Evolutionary conservation across 495 filamentous ascomycete genomes (phyloP).

Genomic region (Parathielavia hyrcaniae): DNA sequence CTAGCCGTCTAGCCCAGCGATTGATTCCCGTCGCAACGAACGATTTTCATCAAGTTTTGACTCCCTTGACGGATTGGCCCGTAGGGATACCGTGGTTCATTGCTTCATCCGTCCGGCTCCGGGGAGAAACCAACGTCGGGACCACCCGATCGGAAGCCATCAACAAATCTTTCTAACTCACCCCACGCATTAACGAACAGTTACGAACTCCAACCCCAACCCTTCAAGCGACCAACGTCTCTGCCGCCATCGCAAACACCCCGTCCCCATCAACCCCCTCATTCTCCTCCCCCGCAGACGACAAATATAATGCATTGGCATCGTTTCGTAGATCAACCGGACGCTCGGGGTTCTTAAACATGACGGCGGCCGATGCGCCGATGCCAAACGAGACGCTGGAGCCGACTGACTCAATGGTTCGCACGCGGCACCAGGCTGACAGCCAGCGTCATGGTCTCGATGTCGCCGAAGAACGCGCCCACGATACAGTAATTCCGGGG

Average conservation of each 20-base stretch:
- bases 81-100: too few relatives aligned
- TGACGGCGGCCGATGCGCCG: conserved; percentile 28
- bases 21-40: too few relatives aligned
- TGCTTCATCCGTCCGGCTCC: too few relatives aligned
- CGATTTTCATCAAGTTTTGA: too few relatives aligned
- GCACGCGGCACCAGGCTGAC: conserved; percentile 45
- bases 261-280: neutral
- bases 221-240: neutral
- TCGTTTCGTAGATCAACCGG: conserved; percentile 24
- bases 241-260: neutral
- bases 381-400: conserved; percentile 47
- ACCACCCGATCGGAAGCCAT: too few relatives aligned
- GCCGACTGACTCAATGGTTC: conserved; percentile 47
- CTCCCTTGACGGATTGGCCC: too few relatives aligned
- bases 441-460: conserved; percentile 43
- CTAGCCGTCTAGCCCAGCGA: too few relatives aligned
- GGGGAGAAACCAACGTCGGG: too few relatives aligned
- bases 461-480: conserved; percentile 45
- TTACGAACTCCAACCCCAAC: neutral
- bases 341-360: conserved; percentile 37
- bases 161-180: too few relatives aligned
- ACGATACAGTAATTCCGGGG: conserved; percentile 51
- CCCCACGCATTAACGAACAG: too few relatives aligned
- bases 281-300: conserved; percentile 14
- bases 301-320: conserved; percentile 14